Conservation (phyloP, 495 filamentous ascomycete genomes). For the Neurospora hispaniola region DNA sequence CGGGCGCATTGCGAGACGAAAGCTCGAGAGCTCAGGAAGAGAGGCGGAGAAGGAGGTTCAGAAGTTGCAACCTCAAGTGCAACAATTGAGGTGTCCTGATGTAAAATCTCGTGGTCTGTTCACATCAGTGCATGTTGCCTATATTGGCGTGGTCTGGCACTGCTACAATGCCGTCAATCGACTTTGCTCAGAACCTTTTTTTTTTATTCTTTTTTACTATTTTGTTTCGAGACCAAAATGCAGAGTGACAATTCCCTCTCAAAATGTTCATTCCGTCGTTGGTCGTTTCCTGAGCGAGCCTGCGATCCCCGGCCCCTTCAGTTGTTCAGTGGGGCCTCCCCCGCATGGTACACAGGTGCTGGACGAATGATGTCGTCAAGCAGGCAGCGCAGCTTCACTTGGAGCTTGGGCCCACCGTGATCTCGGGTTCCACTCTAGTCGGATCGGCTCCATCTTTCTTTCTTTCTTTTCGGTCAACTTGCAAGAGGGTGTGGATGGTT, state of each 20-base stretch:
- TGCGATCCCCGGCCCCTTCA: neutral
- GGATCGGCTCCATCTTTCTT: neutral
- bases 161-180: neutral
- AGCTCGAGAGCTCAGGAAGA: neutral
- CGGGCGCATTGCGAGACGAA: slow-evolving; percentile 11
- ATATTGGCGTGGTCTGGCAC: neutral
- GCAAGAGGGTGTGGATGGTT: neutral
- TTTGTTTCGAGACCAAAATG: neutral
- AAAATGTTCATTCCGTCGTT: neutral
- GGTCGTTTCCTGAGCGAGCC: neutral
- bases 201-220: too few species aligned
- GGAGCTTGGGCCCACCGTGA: neutral
- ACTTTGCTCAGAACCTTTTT: neutral
- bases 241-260: neutral
- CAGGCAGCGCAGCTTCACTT: neutral
- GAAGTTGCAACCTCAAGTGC: neutral
- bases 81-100: neutral
- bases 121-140: neutral
- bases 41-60: neutral
- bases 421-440: neutral
- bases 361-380: neutral
- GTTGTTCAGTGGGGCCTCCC: neutral
- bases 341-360: neutral
- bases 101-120: neutral
- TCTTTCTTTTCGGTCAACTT: neutral